These are phyloP conservation scores for Aspergillus pseudonomiae DNA, from an alignment of 2,329 filamentous ascomycete genomes.

Conservation along the genomic window DNA sequence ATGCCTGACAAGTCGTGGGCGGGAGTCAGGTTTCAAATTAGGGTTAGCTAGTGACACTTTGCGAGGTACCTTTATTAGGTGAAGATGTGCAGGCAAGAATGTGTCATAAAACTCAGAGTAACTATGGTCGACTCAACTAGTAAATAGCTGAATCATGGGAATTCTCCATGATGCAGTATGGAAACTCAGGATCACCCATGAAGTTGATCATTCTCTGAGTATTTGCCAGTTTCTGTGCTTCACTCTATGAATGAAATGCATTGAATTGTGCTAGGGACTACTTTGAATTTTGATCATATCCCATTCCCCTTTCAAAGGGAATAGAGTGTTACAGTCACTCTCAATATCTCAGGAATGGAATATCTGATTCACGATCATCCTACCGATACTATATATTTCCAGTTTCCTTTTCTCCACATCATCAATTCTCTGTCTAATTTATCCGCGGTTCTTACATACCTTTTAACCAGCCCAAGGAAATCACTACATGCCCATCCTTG, in stretches of 20 bases:
- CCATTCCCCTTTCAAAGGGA: not conserved
- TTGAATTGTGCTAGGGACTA: not conserved
- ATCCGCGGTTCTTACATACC: not conserved
- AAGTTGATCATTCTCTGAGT: not conserved
- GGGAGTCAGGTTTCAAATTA: not conserved
- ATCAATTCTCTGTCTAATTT: not conserved
- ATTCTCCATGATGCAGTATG: not conserved
- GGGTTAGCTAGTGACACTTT: not conserved
- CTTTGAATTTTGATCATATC: not conserved
- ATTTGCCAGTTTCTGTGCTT: not conserved
- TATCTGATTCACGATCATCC: not conserved
- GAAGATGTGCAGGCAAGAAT: not conserved
- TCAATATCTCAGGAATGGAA: not conserved
- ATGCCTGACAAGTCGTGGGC: not conserved
- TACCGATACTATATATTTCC: not conserved
- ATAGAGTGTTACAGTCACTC: not conserved
- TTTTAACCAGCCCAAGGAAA: not conserved
- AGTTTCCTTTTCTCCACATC: not conserved
- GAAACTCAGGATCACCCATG: not conserved
- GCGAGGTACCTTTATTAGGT: not conserved
- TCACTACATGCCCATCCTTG: not conserved
- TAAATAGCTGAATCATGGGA: not conserved
- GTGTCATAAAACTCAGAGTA: not conserved
- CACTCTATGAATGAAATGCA: not conserved
- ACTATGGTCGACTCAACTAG: not conserved